Percentiles rank a stretch among this genome's conserved stretches.
phyloP scores from a whole-genome alignment of 2,329 filamentous ascomycete species.

The Monosporascus sp. region DNA sequence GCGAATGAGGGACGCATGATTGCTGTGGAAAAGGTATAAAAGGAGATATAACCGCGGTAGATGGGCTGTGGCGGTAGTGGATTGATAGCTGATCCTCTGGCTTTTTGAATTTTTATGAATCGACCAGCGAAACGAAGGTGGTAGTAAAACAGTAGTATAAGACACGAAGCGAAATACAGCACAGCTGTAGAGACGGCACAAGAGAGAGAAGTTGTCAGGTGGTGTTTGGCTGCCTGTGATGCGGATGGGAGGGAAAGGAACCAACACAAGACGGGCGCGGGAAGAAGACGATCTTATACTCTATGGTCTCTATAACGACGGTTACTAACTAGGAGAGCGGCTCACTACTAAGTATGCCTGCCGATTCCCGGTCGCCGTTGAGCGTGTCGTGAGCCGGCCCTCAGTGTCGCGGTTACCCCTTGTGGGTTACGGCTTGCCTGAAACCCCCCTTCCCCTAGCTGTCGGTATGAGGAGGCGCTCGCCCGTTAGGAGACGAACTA shows the following conservation, averaged over 20 bases:
- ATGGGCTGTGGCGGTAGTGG: constrained; percentile 4
- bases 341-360: neutral
- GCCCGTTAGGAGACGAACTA: neutral
- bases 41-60: constrained; percentile 5
- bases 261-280: constrained; percentile 6
- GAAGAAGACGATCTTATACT: constrained; percentile 17
- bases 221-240: constrained; percentile 7
- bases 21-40: neutral
- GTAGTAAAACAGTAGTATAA: constrained; percentile 8
- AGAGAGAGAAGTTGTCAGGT: constrained; percentile 1
- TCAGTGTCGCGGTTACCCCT: neutral
- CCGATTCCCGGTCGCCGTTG: too few species aligned
- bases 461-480: neutral
- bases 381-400: constrained; percentile 1
- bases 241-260: constrained; percentile 11
- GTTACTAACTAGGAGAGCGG: constrained; percentile 6
- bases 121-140: neutral
- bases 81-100: neutral
- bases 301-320: constrained; percentile 11
- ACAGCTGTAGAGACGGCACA: constrained; percentile 17
- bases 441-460: constrained; percentile 1
- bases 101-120: neutral
- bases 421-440: constrained; percentile 4
- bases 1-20: constrained; percentile 22
- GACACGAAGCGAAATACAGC: constrained; percentile 22